Conservation (phyloP, 768 basidiomycete genomes). For the Tulasnella sp. region DNA sequence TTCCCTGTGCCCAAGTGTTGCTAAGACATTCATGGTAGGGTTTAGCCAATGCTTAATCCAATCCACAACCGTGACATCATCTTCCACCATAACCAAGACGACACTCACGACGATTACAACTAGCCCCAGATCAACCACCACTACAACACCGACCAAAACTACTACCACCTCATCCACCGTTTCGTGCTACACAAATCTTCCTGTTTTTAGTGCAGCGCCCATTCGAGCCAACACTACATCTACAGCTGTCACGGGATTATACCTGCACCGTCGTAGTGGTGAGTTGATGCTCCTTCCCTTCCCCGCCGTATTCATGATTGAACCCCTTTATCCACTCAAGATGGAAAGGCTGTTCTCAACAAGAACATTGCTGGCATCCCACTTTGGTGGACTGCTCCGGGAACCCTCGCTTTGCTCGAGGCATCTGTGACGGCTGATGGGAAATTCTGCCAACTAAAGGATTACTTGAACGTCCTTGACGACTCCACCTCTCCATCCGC, state of each 20-base stretch:
- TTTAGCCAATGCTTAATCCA: not conserved
- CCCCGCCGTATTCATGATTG: not conserved
- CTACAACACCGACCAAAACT: not conserved
- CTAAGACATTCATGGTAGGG: not conserved
- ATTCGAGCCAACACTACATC: not conserved
- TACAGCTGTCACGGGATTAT: not conserved
- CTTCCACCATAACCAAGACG: not conserved
- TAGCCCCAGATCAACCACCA: not conserved
- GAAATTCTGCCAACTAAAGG: not conserved
- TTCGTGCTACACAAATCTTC: not conserved
- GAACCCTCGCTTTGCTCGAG: not conserved
- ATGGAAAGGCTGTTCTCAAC: constrained; percentile 61
- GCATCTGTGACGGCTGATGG: not conserved
- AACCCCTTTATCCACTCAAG: not conserved
- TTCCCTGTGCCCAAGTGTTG: not conserved
- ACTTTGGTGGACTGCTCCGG: not conserved
- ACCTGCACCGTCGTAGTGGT: not conserved
- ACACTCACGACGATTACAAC: not conserved
- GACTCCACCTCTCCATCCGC: not conserved
- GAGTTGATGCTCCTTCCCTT: not conserved
- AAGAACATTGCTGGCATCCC: not conserved
- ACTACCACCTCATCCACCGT: not conserved
- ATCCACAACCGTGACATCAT: not conserved
- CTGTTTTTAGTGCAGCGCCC: not conserved
- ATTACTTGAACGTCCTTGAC: constrained; percentile 13